Conservation (phyloP, 768 basidiomycete genomes). For the Amanita polypyramis region DNA sequence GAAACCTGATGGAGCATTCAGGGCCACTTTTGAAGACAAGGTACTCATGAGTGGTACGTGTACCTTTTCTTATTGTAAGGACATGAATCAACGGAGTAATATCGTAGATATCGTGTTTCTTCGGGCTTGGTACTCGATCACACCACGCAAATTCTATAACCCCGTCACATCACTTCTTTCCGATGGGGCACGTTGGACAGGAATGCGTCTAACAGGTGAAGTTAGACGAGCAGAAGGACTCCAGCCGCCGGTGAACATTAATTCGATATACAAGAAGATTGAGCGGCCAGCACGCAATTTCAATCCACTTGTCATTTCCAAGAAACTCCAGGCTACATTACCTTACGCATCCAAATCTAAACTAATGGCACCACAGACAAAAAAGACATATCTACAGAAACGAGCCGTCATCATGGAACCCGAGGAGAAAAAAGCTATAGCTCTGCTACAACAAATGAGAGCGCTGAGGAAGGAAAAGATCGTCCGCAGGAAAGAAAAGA, state of each 20-base stretch:
- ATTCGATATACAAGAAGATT: slow-evolving; percentile 83
- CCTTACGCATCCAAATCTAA: slow-evolving; percentile 93
- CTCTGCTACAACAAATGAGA: slow-evolving; percentile 87
- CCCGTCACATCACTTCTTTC: slow-evolving; percentile 86
- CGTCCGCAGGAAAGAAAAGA: slow-evolving; percentile 69
- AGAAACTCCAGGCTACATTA: slow-evolving; percentile 81
- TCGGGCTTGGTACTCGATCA: slow-evolving; percentile 92
- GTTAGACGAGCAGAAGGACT: slow-evolving; percentile 79
- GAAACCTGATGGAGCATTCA: slow-evolving; percentile 93
- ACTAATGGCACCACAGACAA: slow-evolving; percentile 61
- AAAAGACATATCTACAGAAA: slow-evolving; percentile 84
- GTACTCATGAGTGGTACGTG: slow-evolving; percentile 85
- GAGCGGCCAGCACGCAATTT: slow-evolving; percentile 77
- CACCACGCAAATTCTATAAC: slow-evolving; percentile 94
- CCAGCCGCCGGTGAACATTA: slow-evolving; percentile 69
- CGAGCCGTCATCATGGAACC: slow-evolving; percentile 93
- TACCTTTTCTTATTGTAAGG: slow-evolving; percentile 1
- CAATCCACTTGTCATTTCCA: slow-evolving; percentile 81
- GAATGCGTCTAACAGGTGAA: slow-evolving; percentile 94
- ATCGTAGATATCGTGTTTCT: slow-evolving; percentile 83
- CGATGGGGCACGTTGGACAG: slow-evolving; percentile 76
- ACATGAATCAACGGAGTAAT: neutral
- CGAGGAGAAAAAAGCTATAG: slow-evolving; percentile 88
- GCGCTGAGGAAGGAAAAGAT: slow-evolving; percentile 88
- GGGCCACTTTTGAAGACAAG: slow-evolving; percentile 98